A percentile compares a stretch with the other conserved stretches of the same genome.
These are phyloP conservation scores for Rhododendron kiyosumense DNA, from an alignment of 148 eudicot species.

Conservation along the genomic window DNA sequence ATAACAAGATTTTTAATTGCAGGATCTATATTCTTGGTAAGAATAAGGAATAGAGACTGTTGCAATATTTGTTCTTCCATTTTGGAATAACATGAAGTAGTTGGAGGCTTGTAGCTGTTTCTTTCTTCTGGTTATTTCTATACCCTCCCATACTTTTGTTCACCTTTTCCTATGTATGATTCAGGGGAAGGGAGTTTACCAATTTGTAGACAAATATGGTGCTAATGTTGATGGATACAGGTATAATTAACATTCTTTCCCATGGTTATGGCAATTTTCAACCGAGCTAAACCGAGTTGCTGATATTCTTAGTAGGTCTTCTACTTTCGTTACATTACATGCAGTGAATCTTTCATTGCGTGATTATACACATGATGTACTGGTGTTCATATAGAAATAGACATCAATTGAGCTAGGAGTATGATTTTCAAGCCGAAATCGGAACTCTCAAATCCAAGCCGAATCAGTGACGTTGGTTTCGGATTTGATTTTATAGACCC, in stretches of 20 bases:
- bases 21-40: not conserved
- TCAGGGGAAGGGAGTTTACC: slow-evolving; percentile 99
- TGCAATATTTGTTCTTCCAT: not conserved
- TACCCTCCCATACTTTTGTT: not conserved
- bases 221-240: slow-evolving; percentile 99
- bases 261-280: not conserved
- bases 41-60: not conserved
- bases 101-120: not conserved
- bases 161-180: not conserved
- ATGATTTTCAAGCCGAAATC: not conserved
- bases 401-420: not conserved
- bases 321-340: not conserved
- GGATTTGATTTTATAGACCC: not conserved
- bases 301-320: not conserved
- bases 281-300: not conserved
- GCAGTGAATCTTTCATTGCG: not conserved
- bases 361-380: not conserved
- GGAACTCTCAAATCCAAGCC: not conserved
- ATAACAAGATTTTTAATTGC: not conserved
- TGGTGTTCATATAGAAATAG: not conserved
- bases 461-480: not conserved
- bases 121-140: not conserved
- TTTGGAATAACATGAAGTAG: not conserved
- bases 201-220: slow-evolving; percentile 90
- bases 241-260: slow-evolving; percentile 19